Conservation (phyloP, 169 alveolate species). For the Plasmodium knowlesi region DNA sequence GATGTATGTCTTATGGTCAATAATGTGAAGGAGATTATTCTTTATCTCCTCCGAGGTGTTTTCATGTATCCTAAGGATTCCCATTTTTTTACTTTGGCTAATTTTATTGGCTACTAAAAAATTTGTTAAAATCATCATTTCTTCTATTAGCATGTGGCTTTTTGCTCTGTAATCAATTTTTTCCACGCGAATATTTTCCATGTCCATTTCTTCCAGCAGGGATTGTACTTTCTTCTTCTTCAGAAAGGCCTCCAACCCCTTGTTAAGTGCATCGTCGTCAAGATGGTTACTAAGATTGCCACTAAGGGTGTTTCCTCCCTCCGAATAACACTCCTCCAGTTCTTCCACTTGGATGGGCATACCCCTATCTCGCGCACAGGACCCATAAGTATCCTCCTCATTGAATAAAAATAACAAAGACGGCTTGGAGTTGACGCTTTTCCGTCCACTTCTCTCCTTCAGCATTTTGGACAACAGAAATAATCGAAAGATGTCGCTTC, state of each 20-base stretch:
- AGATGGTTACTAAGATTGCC: neutral
- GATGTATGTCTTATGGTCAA: slow-evolving; percentile 60
- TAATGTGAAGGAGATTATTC: slow-evolving; percentile 54
- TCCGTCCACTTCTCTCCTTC: slow-evolving; percentile 44
- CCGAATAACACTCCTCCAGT: neutral
- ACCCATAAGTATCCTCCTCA: neutral
- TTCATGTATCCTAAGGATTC: slow-evolving; percentile 82
- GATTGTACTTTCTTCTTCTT: neutral
- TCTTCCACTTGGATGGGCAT: slow-evolving; percentile 22
- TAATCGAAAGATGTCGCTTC: slow-evolving; percentile 64
- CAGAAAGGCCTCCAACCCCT: neutral
- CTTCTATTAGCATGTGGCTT: slow-evolving; percentile 87
- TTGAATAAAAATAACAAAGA: slow-evolving; percentile 25
- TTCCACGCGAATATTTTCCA: slow-evolving; percentile 29
- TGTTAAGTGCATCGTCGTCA: neutral
- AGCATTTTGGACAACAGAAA: slow-evolving; percentile 35
- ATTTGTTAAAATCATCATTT: slow-evolving; percentile 86
- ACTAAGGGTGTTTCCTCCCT: neutral
- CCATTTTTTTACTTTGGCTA: slow-evolving; percentile 67
- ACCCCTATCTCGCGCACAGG: neutral
- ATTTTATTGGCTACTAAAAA: slow-evolving; percentile 83
- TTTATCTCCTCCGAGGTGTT: slow-evolving; percentile 81
- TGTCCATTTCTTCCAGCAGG: slow-evolving; percentile 55
- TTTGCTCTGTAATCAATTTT: slow-evolving; percentile 66
- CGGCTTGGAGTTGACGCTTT: slow-evolving; percentile 13